A percentile compares a stretch with the other conserved stretches of the same genome.
These are phyloP conservation scores for Clathrospora elynae DNA, from an alignment of 2,329 filamentous ascomycete genomes.

Conservation along the genomic window DNA sequence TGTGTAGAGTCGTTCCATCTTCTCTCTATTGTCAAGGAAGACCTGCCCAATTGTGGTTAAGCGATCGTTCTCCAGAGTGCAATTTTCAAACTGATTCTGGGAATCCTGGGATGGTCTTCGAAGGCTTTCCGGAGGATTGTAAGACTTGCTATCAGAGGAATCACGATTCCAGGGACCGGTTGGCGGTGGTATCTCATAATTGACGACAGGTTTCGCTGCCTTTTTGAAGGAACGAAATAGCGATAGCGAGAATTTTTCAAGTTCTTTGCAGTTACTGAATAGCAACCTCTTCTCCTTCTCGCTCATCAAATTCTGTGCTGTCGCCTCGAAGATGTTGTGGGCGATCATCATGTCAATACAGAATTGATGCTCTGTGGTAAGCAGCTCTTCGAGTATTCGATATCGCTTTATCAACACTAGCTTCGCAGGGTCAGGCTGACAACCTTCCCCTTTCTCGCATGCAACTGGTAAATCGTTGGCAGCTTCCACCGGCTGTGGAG, in stretches of 20 bases:
- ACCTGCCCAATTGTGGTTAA: slow-evolving; percentile 64
- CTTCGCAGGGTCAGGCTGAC: slow-evolving; percentile 30
- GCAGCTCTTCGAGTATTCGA: slow-evolving; percentile 85
- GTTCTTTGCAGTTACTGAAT: slow-evolving; percentile 90
- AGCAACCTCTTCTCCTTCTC: slow-evolving; percentile 84
- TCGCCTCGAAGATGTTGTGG: slow-evolving; percentile 96
- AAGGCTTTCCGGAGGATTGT: slow-evolving; percentile 23
- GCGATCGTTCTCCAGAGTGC: slow-evolving; percentile 58
- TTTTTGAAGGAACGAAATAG: slow-evolving; percentile 83
- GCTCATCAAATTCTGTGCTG: slow-evolving; percentile 78
- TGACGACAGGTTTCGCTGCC: slow-evolving; percentile 78
- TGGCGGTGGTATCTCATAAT: slow-evolving; percentile 46
- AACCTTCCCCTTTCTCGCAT: slow-evolving; percentile 20
- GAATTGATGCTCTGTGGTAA: slow-evolving; percentile 91
- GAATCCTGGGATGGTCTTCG: slow-evolving; percentile 28
- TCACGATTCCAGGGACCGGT: slow-evolving; percentile 33
- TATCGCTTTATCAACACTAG: slow-evolving; percentile 71
- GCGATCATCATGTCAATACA: slow-evolving; percentile 96
- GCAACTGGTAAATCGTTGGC: slow-evolving; percentile 13
- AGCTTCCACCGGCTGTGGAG: slow-evolving; percentile 21
- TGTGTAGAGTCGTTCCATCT: slow-evolving; percentile 69
- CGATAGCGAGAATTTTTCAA: slow-evolving; percentile 80
- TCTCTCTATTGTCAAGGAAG: slow-evolving; percentile 60
- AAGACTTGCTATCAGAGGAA: slow-evolving; percentile 24
- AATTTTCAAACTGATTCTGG: slow-evolving; percentile 38